A percentile compares a stretch with the other conserved stretches of the same genome.
Evolutionary conservation across 306 rosid species (phyloP).

Genomic region (Inga leiocalycina): DNA sequence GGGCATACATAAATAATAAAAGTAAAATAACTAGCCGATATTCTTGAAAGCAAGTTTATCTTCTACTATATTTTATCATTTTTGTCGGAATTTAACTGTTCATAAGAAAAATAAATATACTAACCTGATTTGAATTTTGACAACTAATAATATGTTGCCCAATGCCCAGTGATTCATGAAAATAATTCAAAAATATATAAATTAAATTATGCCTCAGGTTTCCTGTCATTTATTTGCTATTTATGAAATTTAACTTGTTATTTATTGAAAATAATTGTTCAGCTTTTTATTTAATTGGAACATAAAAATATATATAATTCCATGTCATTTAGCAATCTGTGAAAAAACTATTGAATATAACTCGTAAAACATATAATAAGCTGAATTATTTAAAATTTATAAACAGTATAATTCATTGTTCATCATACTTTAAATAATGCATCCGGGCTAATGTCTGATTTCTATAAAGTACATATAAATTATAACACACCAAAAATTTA

Average conservation of each 20-base stretch:
- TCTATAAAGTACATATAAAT: not conserved
- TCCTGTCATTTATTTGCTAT: not conserved
- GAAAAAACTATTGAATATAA: not conserved
- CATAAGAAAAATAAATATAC: not conserved
- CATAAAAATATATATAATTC: not conserved
- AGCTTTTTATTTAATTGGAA: not conserved
- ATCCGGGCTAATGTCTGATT: not conserved
- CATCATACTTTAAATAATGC: not conserved
- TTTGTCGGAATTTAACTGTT: not conserved
- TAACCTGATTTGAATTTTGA: not conserved
- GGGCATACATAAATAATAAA: not conserved
- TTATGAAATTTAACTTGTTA: not conserved
- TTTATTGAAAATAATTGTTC: not conserved
- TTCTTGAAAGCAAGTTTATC: not conserved
- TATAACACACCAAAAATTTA: not conserved
- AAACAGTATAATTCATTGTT: not conserved
- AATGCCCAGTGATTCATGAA: not conserved
- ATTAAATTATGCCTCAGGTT: not conserved
- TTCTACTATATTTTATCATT: not conserved
- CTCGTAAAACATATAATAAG: not conserved
- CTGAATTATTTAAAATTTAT: not conserved
- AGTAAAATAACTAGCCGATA: not conserved
- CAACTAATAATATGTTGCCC: not conserved
- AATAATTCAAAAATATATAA: not conserved
- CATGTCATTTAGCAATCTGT: not conserved